These are phyloP conservation scores for Forsythia suspensa DNA, from an alignment of 257 asterid species.

Conservation along the genomic window DNA sequence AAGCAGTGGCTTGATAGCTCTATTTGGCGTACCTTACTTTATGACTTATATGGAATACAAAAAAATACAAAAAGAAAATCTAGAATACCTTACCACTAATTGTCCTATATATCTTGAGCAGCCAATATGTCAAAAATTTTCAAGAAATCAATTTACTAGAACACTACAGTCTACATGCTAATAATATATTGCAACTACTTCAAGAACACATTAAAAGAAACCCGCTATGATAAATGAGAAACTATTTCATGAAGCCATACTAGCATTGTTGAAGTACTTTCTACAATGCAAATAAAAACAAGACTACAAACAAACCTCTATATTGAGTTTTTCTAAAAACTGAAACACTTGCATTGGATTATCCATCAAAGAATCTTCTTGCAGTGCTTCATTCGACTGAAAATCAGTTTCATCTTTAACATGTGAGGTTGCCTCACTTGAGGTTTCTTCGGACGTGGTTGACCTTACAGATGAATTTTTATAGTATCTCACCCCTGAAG, in stretches of 20 bases:
- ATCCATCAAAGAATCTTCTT: slow-evolving; percentile 6
- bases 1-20: not conserved
- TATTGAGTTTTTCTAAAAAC: slow-evolving; percentile 15
- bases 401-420: slow-evolving; percentile 1
- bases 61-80: too few relatives aligned
- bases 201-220: not conserved
- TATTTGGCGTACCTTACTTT: not conserved
- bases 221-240: not conserved
- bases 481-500: not conserved
- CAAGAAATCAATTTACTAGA: not conserved
- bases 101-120: not conserved
- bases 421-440: not conserved
- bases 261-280: not conserved
- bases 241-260: not conserved
- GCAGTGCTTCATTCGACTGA: not conserved
- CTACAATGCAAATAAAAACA: not conserved
- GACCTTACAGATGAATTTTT: slow-evolving; percentile 4
- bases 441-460: slow-evolving; percentile 17
- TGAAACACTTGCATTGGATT: slow-evolving; percentile 7
- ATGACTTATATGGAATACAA: not conserved
- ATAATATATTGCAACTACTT: not conserved
- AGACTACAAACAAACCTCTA: slow-evolving; percentile 6
- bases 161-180: not conserved
- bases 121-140: not conserved
- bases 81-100: not conserved